A percentile compares a stretch with the other conserved stretches of the same genome.
Conservation (phyloP, 495 filamentous ascomycete species). For the Xylaria nigripes region DNA sequence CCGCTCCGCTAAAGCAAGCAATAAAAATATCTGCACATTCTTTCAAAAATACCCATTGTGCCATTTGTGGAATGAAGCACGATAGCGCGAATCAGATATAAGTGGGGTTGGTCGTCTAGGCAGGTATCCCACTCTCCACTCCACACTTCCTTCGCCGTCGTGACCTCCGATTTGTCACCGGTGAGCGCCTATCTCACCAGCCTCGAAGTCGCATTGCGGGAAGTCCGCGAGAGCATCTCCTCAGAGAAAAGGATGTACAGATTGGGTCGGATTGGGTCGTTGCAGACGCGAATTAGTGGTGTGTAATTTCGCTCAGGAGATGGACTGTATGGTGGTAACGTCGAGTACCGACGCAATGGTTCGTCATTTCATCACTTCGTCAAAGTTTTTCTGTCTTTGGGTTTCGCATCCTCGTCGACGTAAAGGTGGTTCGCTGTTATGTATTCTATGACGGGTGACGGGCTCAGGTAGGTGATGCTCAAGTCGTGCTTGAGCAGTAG, state of each 20-base stretch:
- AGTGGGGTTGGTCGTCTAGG: neutral
- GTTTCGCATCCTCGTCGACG: conserved; percentile 48
- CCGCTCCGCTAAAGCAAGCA: neutral
- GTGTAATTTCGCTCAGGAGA: neutral
- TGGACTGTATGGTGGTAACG: neutral
- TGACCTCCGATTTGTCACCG: conserved; percentile 3
- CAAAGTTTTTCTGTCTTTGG: conserved; percentile 24
- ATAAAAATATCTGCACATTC: too few relatives aligned
- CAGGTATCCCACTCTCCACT: neutral
- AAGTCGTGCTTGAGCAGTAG: conserved; percentile 74
- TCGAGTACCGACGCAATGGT: neutral
- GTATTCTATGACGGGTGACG: conserved; percentile 57
- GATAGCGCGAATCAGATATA: neutral
- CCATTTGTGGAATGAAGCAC: conserved; percentile 7
- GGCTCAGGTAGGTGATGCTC: conserved; percentile 49
- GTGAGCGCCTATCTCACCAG: neutral
- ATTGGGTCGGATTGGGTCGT: neutral
- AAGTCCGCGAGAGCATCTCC: neutral
- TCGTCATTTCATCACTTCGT: conserved; percentile 4
- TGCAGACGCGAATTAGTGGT: neutral
- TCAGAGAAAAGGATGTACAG: neutral
- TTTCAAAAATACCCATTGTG: too few relatives aligned
- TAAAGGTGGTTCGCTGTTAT: conserved; percentile 70
- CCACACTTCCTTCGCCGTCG: neutral
- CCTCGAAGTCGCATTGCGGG: neutral